Percentiles rank a stretch among this genome's conserved stretches.
Evolutionary conservation across 1,284 basidiomycete species (phyloP).

Genomic region (Fomes fomentarius): DNA sequence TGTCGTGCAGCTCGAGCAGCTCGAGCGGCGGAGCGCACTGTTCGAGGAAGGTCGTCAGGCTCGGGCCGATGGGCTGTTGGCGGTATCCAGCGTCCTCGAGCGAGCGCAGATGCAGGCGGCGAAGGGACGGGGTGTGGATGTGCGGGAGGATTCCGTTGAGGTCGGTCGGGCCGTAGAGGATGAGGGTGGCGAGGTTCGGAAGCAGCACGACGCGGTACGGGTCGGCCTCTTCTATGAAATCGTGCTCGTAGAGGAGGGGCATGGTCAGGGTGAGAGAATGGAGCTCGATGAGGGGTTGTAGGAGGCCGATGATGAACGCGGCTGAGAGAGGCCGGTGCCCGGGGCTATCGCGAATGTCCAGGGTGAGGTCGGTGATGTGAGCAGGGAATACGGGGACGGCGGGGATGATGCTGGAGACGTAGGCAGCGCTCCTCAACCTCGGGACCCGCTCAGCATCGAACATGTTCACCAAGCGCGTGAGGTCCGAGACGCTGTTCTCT

Average conservation of each 20-base stretch:
- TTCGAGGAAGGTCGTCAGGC: conserved; percentile 45
- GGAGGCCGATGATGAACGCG: conserved; percentile 27
- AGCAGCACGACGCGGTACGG: conserved; percentile 37
- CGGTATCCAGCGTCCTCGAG: conserved; percentile 43
- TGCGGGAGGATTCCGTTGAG: conserved; percentile 47
- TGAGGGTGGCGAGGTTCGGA: conserved; percentile 42
- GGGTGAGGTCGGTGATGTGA: conserved; percentile 40
- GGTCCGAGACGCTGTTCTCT: conserved; percentile 14
- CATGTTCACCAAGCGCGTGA: conserved; percentile 30
- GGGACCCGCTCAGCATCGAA: conserved; percentile 38
- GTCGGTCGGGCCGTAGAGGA: conserved; percentile 44
- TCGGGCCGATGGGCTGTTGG: conserved; percentile 41
- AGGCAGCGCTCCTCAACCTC: conserved; percentile 36
- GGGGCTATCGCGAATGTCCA: conserved; percentile 33
- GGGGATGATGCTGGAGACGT: conserved; percentile 42
- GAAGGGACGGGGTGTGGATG: conserved; percentile 47
- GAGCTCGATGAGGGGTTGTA: conserved; percentile 35
- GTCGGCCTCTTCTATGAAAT: conserved; percentile 37
- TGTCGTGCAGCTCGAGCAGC: conserved; percentile 58
- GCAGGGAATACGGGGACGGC: conserved; percentile 36
- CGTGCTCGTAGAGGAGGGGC: conserved; percentile 37
- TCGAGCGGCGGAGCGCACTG: conserved; percentile 45
- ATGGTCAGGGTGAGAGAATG: conserved; percentile 45
- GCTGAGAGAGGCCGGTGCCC: conserved; percentile 34
- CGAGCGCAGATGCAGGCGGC: conserved; percentile 48